Conservation (phyloP, 208 protist species). For the Crithidia expoeki region DNA sequence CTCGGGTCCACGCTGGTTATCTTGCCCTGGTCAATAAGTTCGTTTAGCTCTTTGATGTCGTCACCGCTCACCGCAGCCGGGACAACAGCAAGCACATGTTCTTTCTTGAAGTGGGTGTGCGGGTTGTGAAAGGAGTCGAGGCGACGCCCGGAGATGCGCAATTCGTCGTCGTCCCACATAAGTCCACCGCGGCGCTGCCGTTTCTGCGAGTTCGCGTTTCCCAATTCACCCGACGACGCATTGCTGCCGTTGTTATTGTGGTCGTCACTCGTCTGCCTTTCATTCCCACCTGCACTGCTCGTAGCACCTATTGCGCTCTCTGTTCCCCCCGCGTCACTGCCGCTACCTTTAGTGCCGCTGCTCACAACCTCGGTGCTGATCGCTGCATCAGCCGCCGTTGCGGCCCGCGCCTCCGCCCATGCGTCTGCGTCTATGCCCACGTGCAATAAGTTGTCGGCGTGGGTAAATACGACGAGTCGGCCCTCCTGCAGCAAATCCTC, state of each 20-base stretch:
- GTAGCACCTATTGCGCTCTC: no score
- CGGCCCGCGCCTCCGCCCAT: constrained; percentile 26
- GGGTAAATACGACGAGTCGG: constrained; percentile 56
- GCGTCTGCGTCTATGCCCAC: constrained; percentile 31
- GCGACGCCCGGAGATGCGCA: constrained; percentile 8
- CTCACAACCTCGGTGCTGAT: neutral
- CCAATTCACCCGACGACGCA: constrained; percentile 1
- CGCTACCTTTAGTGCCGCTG: neutral
- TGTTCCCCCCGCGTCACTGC: no score
- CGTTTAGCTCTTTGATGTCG: constrained; percentile 72
- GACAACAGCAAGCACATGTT: constrained; percentile 64
- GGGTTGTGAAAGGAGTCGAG: constrained; percentile 24
- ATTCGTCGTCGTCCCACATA: constrained; percentile 18
- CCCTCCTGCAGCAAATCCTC: constrained; percentile 52
- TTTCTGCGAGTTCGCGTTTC: neutral
- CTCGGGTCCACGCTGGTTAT: constrained; percentile 34
- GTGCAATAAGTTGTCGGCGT: constrained; percentile 39
- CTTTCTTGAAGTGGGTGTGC: constrained; percentile 32
- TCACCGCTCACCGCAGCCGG: constrained; percentile 30
- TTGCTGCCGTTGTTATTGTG: neutral
- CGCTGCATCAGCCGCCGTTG: neutral
- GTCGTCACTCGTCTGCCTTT: neutral
- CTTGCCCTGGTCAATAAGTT: constrained; percentile 54
- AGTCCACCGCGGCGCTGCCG: constrained; percentile 3
- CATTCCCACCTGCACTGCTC: neutral